Conservation (phyloP, 2,329 filamentous ascomycete genomes). For the Pyrenochaeta sp. region DNA sequence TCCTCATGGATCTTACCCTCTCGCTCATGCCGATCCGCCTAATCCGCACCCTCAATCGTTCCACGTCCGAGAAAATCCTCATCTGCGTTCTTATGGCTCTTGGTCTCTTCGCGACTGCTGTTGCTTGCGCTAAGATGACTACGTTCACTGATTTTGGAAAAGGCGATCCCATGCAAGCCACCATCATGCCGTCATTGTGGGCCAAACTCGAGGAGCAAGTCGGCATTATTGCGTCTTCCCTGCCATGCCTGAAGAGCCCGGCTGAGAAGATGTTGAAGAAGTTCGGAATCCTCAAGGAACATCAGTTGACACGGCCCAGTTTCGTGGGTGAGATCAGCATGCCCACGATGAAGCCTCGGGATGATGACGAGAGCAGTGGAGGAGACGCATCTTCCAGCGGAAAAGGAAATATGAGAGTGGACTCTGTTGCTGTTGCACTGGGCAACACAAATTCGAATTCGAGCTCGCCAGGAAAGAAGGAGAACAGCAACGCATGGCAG, state of each 20-base stretch:
- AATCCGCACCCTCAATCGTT: conserved; percentile 28
- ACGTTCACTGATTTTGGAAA: conserved; percentile 29
- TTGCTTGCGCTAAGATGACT: conserved; percentile 33
- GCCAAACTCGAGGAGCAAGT: conserved; percentile 36
- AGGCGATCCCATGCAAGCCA: conserved; percentile 34
- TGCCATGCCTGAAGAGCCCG: conserved; percentile 32
- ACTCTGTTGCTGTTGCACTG: conserved; percentile 21
- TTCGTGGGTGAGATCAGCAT: conserved; percentile 24
- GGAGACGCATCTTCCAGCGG: conserved; percentile 7
- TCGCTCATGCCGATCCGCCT: conserved; percentile 35
- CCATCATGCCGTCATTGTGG: conserved; percentile 30
- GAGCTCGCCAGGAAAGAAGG: conserved; percentile 1
- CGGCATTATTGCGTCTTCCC: conserved; percentile 36
- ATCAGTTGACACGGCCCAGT: conserved; percentile 23
- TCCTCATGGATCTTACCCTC: conserved; percentile 34
- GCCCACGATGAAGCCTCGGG: conserved; percentile 3
- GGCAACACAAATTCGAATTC: conserved; percentile 13
- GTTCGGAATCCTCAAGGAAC: conserved; percentile 25
- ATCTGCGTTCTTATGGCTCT: conserved; percentile 32
- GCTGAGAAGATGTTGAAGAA: conserved; percentile 26
- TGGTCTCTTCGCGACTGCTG: conserved; percentile 30
- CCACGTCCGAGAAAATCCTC: conserved; percentile 31
- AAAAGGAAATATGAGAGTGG: conserved; percentile 16
- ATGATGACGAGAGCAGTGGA: conserved; percentile 14
- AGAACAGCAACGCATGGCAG: conserved; percentile 4